These are phyloP conservation scores for Pythium periplocum DNA, from an alignment of 352 stramenopile genomes.

Conservation along the genomic window DNA sequence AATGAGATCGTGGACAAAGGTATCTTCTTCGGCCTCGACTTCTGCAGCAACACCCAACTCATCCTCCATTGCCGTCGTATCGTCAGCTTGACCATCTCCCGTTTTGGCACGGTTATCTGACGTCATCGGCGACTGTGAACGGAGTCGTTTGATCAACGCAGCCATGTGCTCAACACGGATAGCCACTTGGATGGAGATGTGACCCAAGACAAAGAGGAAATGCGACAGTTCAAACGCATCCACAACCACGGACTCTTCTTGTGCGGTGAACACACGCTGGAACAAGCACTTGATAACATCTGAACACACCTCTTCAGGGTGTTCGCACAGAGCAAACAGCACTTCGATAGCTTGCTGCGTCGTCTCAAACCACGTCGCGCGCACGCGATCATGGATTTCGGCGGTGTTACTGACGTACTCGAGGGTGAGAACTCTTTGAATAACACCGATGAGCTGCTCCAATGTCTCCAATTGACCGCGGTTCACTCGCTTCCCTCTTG, in stretches of 20 bases:
- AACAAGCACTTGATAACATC: slow-evolving; percentile 71
- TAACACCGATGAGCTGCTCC: slow-evolving; percentile 84
- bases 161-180: slow-evolving; percentile 93
- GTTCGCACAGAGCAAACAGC: slow-evolving; percentile 88
- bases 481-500: slow-evolving; percentile 43
- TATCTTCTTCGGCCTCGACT: slow-evolving; percentile 86
- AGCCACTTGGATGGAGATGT: slow-evolving; percentile 92
- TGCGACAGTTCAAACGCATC: slow-evolving; percentile 73
- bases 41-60: slow-evolving; percentile 91
- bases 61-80: slow-evolving; percentile 89
- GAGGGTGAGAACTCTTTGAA: slow-evolving; percentile 83
- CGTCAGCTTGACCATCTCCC: slow-evolving; percentile 35
- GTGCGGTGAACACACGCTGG: slow-evolving; percentile 53
- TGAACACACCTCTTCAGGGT: slow-evolving; percentile 77
- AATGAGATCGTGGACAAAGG: slow-evolving; percentile 89
- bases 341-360: slow-evolving; percentile 90
- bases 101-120: slow-evolving; percentile 13
- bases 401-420: slow-evolving; percentile 74
- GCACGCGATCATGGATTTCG: slow-evolving; percentile 9
- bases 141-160: slow-evolving; percentile 75
- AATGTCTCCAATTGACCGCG: slow-evolving; percentile 83
- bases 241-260: slow-evolving; percentile 52
- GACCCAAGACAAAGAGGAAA: slow-evolving; percentile 95
- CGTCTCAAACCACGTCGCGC: slow-evolving; percentile 89
- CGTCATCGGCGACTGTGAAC: slow-evolving; percentile 27